These are phyloP conservation scores for Noccaea bulbosa DNA, from an alignment of 345 rosid genomes.

Conservation along the genomic window DNA sequence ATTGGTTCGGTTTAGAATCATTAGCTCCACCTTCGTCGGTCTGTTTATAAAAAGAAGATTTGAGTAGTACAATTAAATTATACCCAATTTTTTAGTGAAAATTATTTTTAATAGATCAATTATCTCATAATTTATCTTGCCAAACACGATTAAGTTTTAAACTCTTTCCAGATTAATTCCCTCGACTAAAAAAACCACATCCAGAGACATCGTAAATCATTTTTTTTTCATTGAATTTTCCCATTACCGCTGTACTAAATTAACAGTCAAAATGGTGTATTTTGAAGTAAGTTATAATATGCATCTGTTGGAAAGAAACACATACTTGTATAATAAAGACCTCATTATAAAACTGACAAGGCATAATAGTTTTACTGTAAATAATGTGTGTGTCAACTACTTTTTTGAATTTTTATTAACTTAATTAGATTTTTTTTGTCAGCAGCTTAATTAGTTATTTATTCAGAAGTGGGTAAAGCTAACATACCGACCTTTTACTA, in stretches of 20 bases:
- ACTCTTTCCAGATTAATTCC: background rate
- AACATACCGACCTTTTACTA: slow-evolving; percentile 37
- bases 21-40: background rate
- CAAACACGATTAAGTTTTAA: background rate
- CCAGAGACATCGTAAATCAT: background rate
- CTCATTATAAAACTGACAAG: background rate
- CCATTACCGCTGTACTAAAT: background rate
- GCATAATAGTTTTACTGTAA: slow-evolving; percentile 22
- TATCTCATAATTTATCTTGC: background rate
- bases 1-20: slow-evolving; percentile 4
- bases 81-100: background rate
- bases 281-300: background rate
- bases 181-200: background rate
- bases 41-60: background rate
- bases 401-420: slow-evolving; percentile 31
- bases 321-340: background rate
- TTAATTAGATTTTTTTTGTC: slow-evolving; percentile 19
- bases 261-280: too few species aligned
- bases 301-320: slow-evolving; percentile 6
- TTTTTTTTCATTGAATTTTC: background rate
- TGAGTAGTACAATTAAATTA: background rate
- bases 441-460: slow-evolving; percentile 29
- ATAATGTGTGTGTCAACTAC: slow-evolving; percentile 23
- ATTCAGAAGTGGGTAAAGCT: slow-evolving; percentile 43
- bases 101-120: background rate